Evolutionary conservation across 768 basidiomycete species (phyloP).

Genomic region (Cystofilobasidium capitatum): DNA sequence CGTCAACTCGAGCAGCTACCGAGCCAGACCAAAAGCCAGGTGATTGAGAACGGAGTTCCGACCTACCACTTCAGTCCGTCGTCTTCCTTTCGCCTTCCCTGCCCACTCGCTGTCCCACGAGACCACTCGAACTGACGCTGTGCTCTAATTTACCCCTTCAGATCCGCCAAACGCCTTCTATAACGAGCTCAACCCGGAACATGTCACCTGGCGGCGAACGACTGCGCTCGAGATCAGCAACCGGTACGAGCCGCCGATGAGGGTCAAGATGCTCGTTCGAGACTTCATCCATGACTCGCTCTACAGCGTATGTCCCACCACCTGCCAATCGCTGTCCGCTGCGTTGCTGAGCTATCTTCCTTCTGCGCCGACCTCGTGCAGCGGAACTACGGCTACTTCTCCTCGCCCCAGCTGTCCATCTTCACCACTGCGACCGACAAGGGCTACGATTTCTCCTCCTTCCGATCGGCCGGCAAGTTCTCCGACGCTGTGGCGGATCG

Average conservation of each 20-base stretch:
- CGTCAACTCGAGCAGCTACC: background rate
- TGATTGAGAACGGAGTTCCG: background rate
- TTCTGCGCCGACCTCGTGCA: conserved; percentile 16
- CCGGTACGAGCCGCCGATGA: conserved; percentile 53
- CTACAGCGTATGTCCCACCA: conserved; percentile 47
- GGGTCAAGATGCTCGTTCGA: conserved; percentile 85
- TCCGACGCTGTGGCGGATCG: conserved; percentile 66
- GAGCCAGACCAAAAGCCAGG: background rate
- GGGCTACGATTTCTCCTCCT: conserved; percentile 56
- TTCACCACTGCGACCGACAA: conserved; percentile 50
- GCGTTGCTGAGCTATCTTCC: background rate
- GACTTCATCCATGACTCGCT: conserved; percentile 95
- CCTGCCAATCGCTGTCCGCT: background rate
- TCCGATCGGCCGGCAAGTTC: conserved; percentile 65
- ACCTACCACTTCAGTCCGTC: conserved; percentile 8
- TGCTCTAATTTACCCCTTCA: background rate
- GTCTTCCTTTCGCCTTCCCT: background rate
- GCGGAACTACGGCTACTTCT: conserved; percentile 91
- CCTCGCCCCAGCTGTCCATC: conserved; percentile 53
- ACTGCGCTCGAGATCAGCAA: conserved; percentile 61
- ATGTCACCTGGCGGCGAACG: conserved; percentile 45
- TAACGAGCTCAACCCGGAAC: conserved; percentile 3
- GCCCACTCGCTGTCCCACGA: background rate
- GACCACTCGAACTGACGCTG: too few species aligned
- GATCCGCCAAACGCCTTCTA: background rate